Evolutionary conservation across 768 basidiomycete genomes (phyloP).

Genomic region (Lactarius quietus): DNA sequence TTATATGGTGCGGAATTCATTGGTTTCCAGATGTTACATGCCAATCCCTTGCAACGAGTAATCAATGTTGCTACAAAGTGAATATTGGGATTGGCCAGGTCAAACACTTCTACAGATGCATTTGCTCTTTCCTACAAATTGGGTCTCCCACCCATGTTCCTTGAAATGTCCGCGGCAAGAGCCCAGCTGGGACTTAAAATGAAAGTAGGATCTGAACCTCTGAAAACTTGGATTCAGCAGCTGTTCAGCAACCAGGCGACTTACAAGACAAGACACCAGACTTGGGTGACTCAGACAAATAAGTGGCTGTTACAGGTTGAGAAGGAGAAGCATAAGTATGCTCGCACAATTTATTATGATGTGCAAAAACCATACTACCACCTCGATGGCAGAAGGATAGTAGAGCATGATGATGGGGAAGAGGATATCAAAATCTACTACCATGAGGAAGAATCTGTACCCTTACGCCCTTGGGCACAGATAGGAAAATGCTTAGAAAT

Average conservation of each 20-base stretch:
- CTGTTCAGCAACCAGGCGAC: neutral
- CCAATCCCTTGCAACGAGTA: neutral
- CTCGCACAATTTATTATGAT: too few species aligned
- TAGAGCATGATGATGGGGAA: too few species aligned
- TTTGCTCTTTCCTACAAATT: neutral
- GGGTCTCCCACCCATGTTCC: neutral
- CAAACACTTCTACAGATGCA: neutral
- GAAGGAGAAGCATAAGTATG: neutral
- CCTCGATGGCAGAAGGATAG: neutral
- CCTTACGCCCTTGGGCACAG: neutral
- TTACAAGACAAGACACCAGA: fast-evolving
- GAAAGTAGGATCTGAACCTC: fast-evolving
- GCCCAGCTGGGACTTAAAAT: neutral
- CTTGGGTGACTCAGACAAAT: neutral
- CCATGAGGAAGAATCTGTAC: too few species aligned
- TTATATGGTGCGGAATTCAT: neutral
- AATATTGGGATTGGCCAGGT: neutral
- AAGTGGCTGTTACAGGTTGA: neutral
- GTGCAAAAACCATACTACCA: neutral
- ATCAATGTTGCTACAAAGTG: neutral
- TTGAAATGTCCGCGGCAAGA: neutral
- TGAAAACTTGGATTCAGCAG: neutral
- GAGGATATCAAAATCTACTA: too few species aligned
- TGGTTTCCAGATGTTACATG: neutral
- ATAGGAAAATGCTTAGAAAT: neutral